Evolutionary conservation across 129 eudicot genomes (phyloP).

Genomic region (Artemisia annua): DNA sequence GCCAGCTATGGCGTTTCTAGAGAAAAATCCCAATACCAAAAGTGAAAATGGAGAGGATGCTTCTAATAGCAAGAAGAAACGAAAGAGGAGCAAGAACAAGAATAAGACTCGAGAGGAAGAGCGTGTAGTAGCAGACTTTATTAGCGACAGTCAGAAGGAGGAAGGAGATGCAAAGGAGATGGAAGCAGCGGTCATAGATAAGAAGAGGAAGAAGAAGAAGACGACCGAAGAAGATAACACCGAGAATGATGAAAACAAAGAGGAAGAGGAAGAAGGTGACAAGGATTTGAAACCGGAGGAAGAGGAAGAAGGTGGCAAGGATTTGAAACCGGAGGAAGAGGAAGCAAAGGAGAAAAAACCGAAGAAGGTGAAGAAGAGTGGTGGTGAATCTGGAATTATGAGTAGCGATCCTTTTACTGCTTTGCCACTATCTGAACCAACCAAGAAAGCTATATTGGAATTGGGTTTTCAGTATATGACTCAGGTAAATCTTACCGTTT

Average conservation of each 20-base stretch:
- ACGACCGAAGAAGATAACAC: not conserved
- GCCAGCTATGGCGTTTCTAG: slow-evolving; percentile 31
- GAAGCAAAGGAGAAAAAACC: slow-evolving; percentile 21
- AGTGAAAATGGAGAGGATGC: slow-evolving; percentile 6
- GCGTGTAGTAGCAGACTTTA: slow-evolving; percentile 19
- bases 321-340: slow-evolving; percentile 9
- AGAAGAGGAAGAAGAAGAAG: slow-evolving; percentile 31
- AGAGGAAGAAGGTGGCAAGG: slow-evolving; percentile 9
- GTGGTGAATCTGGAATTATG: slow-evolving; percentile 61
- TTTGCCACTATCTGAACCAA: slow-evolving; percentile 62
- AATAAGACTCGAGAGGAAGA: slow-evolving; percentile 17
- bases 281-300: not conserved
- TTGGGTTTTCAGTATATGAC: slow-evolving; percentile 69
- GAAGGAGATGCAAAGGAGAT: not conserved
- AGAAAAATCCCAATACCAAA: slow-evolving; percentile 39
- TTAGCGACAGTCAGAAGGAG: slow-evolving; percentile 14
- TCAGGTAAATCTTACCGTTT: slow-evolving; percentile 44
- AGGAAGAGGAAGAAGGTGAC: slow-evolving; percentile 25
- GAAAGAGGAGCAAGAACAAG: slow-evolving; percentile 41
- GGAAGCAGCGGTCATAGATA: not conserved
- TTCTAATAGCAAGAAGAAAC: slow-evolving; percentile 36
- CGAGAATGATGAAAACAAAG: slow-evolving; percentile 22
- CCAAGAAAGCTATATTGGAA: slow-evolving; percentile 60
- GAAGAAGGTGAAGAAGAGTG: slow-evolving; percentile 28
- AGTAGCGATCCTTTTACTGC: slow-evolving; percentile 52